Evolutionary conservation across 2,329 filamentous ascomycete species (phyloP).

Genomic region (Scedosporium minutisporum): DNA sequence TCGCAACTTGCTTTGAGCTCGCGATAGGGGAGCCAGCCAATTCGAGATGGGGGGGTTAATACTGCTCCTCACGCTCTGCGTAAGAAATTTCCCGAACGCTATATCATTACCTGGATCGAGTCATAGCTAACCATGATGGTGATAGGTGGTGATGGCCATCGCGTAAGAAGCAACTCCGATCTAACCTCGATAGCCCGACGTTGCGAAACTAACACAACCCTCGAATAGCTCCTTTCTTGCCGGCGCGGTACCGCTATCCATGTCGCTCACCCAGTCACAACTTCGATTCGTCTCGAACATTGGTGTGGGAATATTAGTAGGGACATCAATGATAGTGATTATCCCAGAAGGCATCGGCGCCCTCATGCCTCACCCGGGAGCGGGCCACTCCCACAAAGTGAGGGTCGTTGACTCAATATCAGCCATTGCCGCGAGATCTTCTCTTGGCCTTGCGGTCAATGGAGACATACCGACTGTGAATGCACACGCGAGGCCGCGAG

Average conservation of each 20-base stretch:
- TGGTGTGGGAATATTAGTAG: conserved; percentile 87
- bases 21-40: neutral
- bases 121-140: conserved; percentile 8
- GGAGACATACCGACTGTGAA: neutral
- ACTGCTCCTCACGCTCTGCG: conserved; percentile 30
- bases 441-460: neutral
- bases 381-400: conserved; percentile 26
- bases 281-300: conserved; percentile 83
- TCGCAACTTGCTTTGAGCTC: neutral
- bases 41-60: conserved; percentile 27
- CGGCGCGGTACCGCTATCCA: conserved; percentile 80
- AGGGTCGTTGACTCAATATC: conserved; percentile 7
- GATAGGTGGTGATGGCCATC: conserved; percentile 47
- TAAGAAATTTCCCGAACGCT: conserved; percentile 16
- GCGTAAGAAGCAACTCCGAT: conserved; percentile 32
- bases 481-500: neutral
- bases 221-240: conserved; percentile 75
- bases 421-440: neutral
- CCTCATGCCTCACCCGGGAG: conserved; percentile 51
- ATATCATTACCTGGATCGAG: neutral
- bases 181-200: neutral
- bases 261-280: conserved; percentile 78
- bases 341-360: conserved; percentile 95
- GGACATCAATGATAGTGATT: conserved; percentile 91
- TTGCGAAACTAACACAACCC: conserved; percentile 13